Evolutionary conservation across 768 basidiomycete species (phyloP).

Genomic region (Strobilomyces dryophilus): DNA sequence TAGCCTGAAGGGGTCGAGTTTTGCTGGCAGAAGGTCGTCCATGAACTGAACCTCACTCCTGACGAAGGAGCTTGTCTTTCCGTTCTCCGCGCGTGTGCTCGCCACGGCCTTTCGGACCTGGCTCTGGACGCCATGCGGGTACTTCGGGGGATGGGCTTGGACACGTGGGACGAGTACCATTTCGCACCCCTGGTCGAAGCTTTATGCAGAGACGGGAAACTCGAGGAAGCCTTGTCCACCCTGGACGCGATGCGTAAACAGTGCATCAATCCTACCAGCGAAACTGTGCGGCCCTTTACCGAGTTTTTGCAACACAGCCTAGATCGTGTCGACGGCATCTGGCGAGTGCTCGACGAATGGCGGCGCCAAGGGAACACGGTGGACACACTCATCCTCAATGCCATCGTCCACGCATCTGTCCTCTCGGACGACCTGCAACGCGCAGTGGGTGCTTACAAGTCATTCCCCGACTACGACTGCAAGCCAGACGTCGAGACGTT

Average conservation of each 20-base stretch:
- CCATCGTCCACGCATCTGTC: constrained; percentile 62
- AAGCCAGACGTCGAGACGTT: constrained; percentile 61
- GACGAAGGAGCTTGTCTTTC: constrained; percentile 72
- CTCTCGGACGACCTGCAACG: constrained; percentile 65
- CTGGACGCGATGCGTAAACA: constrained; percentile 57
- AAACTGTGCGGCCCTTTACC: constrained; percentile 54
- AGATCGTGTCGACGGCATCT: constrained; percentile 59
- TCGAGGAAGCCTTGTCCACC: constrained; percentile 60
- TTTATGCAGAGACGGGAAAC: constrained; percentile 50
- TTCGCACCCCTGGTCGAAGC: constrained; percentile 76
- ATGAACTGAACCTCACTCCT: constrained; percentile 49
- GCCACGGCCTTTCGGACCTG: constrained; percentile 66
- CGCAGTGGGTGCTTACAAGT: constrained; percentile 73
- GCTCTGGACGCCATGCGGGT: constrained; percentile 61
- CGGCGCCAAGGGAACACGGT: constrained; percentile 47
- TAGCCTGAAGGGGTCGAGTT: constrained; percentile 64
- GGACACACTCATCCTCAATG: constrained; percentile 59
- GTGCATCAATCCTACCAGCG: constrained; percentile 44
- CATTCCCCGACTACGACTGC: constrained; percentile 50
- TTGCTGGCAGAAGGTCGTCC: constrained; percentile 60
- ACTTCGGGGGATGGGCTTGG: constrained; percentile 45
- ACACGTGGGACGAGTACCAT: constrained; percentile 64
- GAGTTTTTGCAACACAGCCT: constrained; percentile 42
- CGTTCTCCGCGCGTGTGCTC: constrained; percentile 70
- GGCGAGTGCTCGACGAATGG: constrained; percentile 60